Conservation (phyloP, 768 basidiomycete genomes). For the Leccinellum rugosiceps region DNA sequence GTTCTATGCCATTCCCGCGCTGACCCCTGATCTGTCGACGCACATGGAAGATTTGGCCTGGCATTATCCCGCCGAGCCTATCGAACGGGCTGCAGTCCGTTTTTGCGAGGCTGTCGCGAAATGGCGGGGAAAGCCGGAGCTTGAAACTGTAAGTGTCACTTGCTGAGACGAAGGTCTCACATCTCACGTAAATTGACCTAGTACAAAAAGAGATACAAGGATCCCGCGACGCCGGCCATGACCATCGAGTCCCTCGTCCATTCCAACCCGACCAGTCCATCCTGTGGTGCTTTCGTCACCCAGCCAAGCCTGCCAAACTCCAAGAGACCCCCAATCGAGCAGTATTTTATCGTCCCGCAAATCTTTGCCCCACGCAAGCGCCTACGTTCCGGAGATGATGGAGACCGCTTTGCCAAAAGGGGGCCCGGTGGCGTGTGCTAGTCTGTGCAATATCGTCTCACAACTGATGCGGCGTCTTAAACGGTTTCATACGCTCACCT, state of each 20-base stretch:
- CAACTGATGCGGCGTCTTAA: constrained; percentile 6
- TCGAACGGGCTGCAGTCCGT: constrained; percentile 72
- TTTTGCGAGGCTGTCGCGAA: constrained; percentile 80
- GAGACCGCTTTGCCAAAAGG: constrained; percentile 24
- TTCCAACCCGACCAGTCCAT: constrained; percentile 64
- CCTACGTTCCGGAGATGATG: constrained; percentile 25
- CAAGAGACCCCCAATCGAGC: constrained; percentile 36
- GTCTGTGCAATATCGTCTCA: constrained; percentile 14
- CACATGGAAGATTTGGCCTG: constrained; percentile 72
- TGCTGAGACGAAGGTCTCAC: constrained; percentile 4
- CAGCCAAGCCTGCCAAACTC: constrained; percentile 18
- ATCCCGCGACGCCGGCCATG: constrained; percentile 39
- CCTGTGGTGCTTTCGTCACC: constrained; percentile 27
- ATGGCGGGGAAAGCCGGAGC: constrained; percentile 84
- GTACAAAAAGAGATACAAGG: constrained; percentile 54
- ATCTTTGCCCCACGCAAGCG: constrained; percentile 23
- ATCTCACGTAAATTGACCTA: constrained; percentile 33
- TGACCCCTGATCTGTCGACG: constrained; percentile 71
- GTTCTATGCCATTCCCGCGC: constrained; percentile 75
- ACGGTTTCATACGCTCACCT: constrained; percentile 1
- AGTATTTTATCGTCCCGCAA: constrained; percentile 33
- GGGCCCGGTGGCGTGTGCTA: constrained; percentile 10
- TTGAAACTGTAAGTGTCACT: constrained; percentile 56
- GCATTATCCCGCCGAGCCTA: constrained; percentile 78
- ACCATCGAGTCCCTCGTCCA: constrained; percentile 66